phyloP scores from a whole-genome alignment of 371 early-diverging fungal species.

The Cokeromyces recurvatus region DNA sequence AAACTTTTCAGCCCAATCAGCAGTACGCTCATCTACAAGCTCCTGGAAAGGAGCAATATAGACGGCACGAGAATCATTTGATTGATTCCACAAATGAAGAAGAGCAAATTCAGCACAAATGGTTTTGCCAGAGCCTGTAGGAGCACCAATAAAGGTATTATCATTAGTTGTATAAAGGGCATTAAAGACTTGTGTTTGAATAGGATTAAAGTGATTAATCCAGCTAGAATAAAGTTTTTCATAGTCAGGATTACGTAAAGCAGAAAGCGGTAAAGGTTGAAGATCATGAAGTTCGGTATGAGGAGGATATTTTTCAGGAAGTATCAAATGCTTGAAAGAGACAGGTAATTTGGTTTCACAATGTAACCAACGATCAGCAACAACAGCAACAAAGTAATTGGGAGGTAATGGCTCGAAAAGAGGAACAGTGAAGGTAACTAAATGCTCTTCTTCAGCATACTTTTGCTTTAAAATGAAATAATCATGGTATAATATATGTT shows the following conservation, averaged over 20 bases:
- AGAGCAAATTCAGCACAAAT: slow-evolving; percentile 95
- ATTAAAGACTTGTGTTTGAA: slow-evolving; percentile 96
- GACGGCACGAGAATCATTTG: slow-evolving; percentile 66
- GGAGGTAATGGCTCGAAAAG: slow-evolving; percentile 94
- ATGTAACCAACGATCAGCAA: slow-evolving; percentile 94
- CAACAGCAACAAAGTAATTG: slow-evolving; percentile 88
- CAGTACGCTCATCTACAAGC: slow-evolving; percentile 72
- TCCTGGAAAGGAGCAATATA: slow-evolving; percentile 94
- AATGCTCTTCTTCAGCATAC: slow-evolving; percentile 68
- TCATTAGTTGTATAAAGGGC: slow-evolving; percentile 87
- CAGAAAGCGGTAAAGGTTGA: slow-evolving; percentile 82
- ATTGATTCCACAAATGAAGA: slow-evolving; percentile 73
- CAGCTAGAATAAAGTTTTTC: slow-evolving; percentile 62
- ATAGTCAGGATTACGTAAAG: slow-evolving; percentile 69
- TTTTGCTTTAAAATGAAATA: slow-evolving; percentile 78
- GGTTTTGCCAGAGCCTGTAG: slow-evolving; percentile 97
- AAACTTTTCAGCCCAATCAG: slow-evolving; percentile 81
- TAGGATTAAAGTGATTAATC: slow-evolving; percentile 85
- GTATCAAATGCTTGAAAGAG: slow-evolving; percentile 86
- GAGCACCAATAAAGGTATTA: slow-evolving; percentile 93
- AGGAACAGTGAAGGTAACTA: slow-evolving; percentile 86
- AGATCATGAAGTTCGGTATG: slow-evolving; percentile 93
- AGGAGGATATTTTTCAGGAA: slow-evolving; percentile 91
- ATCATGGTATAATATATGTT: slow-evolving; percentile 85
- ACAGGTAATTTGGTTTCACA: slow-evolving; percentile 87